Conservation (phyloP, 495 filamentous ascomycete species). For the Annulohypoxylon stygium region DNA sequence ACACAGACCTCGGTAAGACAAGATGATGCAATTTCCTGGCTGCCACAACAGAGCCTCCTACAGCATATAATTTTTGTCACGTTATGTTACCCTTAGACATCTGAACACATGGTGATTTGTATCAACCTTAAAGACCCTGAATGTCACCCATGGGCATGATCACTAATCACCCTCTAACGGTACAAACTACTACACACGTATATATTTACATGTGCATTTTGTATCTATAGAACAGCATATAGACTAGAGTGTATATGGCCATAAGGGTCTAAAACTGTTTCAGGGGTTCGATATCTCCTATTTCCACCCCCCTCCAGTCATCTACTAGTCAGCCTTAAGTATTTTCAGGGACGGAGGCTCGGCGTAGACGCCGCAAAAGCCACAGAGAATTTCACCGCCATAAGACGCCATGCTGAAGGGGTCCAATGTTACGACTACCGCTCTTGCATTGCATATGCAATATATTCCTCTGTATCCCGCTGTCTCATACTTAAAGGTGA, state of each 20-base stretch:
- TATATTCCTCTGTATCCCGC: neutral
- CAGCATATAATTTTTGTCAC: neutral
- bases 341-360: neutral
- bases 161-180: too few species aligned
- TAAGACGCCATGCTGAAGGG: neutral
- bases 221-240: too few species aligned
- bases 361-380: too few species aligned
- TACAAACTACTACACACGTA: too few species aligned
- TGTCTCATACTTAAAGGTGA: neutral
- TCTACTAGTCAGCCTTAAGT: neutral
- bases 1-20: neutral
- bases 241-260: too few species aligned
- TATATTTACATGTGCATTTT: too few species aligned
- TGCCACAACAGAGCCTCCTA: neutral
- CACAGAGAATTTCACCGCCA: too few species aligned
- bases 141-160: too few species aligned
- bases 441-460: neutral
- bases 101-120: too few species aligned
- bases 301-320: neutral
- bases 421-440: neutral
- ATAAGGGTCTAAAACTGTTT: neutral
- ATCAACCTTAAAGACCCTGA: too few species aligned
- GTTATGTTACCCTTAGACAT: neutral
- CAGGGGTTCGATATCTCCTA: neutral
- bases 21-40: neutral